Evolutionary conservation across 768 basidiomycete genomes (phyloP).

Genomic region (Amylocystis lapponica): DNA sequence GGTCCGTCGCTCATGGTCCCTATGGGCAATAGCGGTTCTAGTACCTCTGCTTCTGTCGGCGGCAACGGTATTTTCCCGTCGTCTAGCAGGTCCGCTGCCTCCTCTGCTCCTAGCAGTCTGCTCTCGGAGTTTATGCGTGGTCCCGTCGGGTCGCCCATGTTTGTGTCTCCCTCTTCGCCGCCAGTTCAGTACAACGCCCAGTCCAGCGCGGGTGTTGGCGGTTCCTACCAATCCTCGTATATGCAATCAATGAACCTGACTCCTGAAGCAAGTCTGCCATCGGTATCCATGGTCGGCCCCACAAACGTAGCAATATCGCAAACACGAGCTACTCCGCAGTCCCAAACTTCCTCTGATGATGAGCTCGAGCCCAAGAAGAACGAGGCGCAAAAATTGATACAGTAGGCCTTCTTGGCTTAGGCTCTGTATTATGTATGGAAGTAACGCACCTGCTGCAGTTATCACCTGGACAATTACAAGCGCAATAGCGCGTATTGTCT

Average conservation of each 20-base stretch:
- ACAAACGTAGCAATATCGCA: constrained; percentile 29
- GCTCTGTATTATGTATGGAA: not conserved
- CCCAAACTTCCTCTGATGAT: constrained; percentile 27
- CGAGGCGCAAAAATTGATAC: constrained; percentile 80
- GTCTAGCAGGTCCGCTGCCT: constrained; percentile 32
- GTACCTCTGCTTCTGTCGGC: constrained; percentile 28
- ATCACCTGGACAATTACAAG: constrained; percentile 88
- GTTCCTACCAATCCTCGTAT: constrained; percentile 37
- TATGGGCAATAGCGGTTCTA: constrained; percentile 37
- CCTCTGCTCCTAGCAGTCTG: too few relatives aligned
- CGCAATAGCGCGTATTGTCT: constrained; percentile 83
- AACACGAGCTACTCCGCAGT: constrained; percentile 11
- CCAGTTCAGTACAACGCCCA: constrained; percentile 30
- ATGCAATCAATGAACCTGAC: constrained; percentile 50
- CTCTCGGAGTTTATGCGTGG: constrained; percentile 59
- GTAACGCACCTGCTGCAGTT: constrained; percentile 37
- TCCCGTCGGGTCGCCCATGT: constrained; percentile 53
- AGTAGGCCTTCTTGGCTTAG: constrained; percentile 37
- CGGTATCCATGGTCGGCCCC: constrained; percentile 39
- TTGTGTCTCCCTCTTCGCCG: constrained; percentile 42
- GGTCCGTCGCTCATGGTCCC: too few relatives aligned
- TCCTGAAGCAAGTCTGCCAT: constrained; percentile 46
- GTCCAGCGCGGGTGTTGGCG: constrained; percentile 23
- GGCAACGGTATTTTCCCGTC: constrained; percentile 40
- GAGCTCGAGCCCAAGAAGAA: constrained; percentile 67